Evolutionary conservation across 2,329 filamentous ascomycete genomes (phyloP).

Genomic region (Diaporthe sp.): DNA sequence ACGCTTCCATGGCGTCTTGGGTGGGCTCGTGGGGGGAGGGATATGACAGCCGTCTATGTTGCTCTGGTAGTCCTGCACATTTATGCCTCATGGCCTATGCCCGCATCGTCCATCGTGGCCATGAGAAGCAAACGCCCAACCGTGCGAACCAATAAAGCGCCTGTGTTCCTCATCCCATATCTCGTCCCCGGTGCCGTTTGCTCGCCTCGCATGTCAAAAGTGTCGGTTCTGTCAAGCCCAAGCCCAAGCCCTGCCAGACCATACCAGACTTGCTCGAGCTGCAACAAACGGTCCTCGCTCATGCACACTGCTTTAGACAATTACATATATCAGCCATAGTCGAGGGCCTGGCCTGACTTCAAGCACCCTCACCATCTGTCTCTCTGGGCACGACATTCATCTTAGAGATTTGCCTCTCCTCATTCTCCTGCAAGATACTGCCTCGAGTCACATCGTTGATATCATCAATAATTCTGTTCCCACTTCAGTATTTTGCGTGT

Average conservation of each 20-base stretch:
- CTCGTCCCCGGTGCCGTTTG: slow-evolving; percentile 18
- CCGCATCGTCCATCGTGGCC: slow-evolving; percentile 21
- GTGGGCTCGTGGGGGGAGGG: background rate
- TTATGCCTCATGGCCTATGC: slow-evolving; percentile 32
- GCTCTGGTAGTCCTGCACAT: slow-evolving; percentile 30
- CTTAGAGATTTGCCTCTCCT: background rate
- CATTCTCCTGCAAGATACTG: background rate
- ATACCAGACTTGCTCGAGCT: slow-evolving; percentile 14
- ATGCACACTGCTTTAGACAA: background rate
- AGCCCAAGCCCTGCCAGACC: slow-evolving; percentile 24
- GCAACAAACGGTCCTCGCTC: background rate
- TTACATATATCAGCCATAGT: slow-evolving; percentile 30
- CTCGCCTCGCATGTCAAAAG: slow-evolving; percentile 36
- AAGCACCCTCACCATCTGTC: background rate
- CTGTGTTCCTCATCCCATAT: slow-evolving; percentile 18
- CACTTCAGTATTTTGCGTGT: background rate
- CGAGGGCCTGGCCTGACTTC: background rate
- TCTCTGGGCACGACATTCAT: background rate
- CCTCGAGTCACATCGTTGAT: background rate
- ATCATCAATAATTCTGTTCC: background rate
- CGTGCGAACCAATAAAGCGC: slow-evolving; percentile 26
- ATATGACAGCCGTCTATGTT: background rate
- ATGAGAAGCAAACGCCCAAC: slow-evolving; percentile 31
- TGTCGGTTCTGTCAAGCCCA: slow-evolving; percentile 32
- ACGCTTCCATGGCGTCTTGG: slow-evolving; percentile 19